These are phyloP conservation scores for Plicaturopsis crispa DNA, from an alignment of 768 basidiomycete genomes.

Conservation along the genomic window DNA sequence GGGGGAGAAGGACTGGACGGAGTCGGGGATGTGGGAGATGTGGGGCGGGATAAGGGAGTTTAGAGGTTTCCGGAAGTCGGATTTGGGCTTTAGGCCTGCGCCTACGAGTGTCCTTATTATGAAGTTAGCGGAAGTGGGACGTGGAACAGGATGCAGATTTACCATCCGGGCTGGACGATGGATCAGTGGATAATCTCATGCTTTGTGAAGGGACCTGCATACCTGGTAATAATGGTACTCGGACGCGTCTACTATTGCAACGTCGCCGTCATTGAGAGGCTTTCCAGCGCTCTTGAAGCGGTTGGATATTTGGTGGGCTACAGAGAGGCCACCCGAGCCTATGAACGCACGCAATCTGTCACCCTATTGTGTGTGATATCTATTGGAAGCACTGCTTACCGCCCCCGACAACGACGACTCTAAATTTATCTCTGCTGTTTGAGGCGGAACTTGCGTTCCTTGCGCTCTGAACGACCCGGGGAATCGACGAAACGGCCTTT, in stretches of 20 bases:
- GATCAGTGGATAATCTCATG: conserved; percentile 7
- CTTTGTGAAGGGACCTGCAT: conserved; percentile 9
- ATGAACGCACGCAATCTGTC: conserved; percentile 7
- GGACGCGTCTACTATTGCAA: conserved; percentile 80
- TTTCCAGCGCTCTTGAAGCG: conserved; percentile 68
- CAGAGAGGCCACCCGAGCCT: conserved; percentile 79
- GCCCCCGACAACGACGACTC: conserved; percentile 81
- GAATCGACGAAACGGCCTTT: conserved; percentile 5
- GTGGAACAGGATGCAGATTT: conserved; percentile 12
- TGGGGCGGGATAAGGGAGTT: conserved; percentile 66
- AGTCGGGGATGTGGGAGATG: conserved; percentile 63
- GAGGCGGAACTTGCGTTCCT: conserved; percentile 29
- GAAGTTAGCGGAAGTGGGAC: not conserved
- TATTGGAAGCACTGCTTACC: conserved; percentile 38
- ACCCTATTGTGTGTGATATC: conserved; percentile 2
- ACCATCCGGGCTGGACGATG: conserved; percentile 78
- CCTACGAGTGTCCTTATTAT: conserved; percentile 80
- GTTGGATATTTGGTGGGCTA: conserved; percentile 84
- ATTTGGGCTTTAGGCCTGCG: conserved; percentile 72
- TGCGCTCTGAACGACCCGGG: too few species aligned
- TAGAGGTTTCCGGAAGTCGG: conserved; percentile 59
- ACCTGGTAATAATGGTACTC: conserved; percentile 84
- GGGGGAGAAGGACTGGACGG: conserved; percentile 72
- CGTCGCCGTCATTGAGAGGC: conserved; percentile 62
- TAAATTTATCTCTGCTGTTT: conserved; percentile 52